Conservation (phyloP, 1,139 yeast genomes). For the Saccharomycopsis hybrid region DNA sequence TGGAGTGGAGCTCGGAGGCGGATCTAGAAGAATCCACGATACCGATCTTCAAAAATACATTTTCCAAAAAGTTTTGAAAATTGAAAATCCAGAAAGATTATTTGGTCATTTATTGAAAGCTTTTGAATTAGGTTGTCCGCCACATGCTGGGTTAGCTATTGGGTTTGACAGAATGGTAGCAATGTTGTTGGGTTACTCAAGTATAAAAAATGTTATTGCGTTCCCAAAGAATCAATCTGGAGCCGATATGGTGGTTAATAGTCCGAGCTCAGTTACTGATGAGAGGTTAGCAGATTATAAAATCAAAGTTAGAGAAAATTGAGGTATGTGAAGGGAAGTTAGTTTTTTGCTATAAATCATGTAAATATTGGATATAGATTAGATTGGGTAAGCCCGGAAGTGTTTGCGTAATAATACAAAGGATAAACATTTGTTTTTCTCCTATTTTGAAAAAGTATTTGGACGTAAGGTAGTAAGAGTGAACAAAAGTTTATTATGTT, state of each 20-base stretch:
- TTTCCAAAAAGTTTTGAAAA: conserved; percentile 48
- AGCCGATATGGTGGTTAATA: conserved; percentile 76
- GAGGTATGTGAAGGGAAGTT: too few species aligned
- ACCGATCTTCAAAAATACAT: conserved; percentile 66
- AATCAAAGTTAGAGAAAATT: conserved; percentile 1
- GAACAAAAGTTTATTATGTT: too few species aligned
- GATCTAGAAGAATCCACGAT: conserved; percentile 92
- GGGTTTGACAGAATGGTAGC: conserved; percentile 95
- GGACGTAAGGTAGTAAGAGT: too few species aligned
- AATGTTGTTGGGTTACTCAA: conserved; percentile 67
- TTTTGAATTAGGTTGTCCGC: conserved; percentile 89
- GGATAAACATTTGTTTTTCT: too few species aligned
- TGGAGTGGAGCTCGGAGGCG: conserved; percentile 97
- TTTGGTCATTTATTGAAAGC: conserved; percentile 87
- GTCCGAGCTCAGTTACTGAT: conserved; percentile 58
- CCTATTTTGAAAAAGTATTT: too few species aligned
- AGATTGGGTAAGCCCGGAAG: too few species aligned
- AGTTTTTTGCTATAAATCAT: too few species aligned
- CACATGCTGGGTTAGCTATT: conserved; percentile 95
- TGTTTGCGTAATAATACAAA: too few species aligned
- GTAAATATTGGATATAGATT: too few species aligned
- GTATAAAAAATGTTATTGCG: conserved; percentile 89
- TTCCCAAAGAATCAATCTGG: conserved; percentile 94
- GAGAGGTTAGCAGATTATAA: conserved; percentile 14
- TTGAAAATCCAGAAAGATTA: conserved; percentile 50